phyloP scores from a whole-genome alignment of 495 filamentous ascomycete species.

The Neurospora discreta region DNA sequence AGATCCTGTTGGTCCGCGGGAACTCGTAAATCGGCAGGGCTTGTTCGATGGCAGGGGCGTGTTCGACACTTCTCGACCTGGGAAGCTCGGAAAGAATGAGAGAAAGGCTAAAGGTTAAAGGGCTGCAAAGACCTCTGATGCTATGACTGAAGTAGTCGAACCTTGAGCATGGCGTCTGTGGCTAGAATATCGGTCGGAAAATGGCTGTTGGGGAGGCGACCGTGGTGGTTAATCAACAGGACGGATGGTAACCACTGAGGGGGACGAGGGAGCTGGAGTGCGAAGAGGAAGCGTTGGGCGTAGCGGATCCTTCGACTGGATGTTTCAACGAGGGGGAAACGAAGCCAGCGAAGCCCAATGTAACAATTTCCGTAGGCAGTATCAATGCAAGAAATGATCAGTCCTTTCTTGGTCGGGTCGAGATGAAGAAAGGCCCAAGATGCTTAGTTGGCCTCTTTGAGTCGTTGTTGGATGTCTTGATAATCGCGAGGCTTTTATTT shows the following conservation, averaged over 20 bases:
- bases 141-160: not conserved
- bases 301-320: not conserved
- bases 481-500: not conserved
- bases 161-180: not conserved
- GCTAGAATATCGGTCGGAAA: not conserved
- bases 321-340: not conserved
- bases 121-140: not conserved
- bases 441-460: not conserved
- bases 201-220: not conserved
- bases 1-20: not conserved
- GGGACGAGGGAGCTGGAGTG: not conserved
- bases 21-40: not conserved
- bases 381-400: not conserved
- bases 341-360: not conserved
- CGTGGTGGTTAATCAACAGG: not conserved
- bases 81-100: not conserved
- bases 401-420: not conserved
- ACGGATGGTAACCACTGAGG: not conserved
- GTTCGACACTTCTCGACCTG: not conserved
- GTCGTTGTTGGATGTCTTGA: not conserved
- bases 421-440: not conserved
- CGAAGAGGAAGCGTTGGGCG: not conserved
- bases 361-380: not conserved
- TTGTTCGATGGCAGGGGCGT: not conserved
- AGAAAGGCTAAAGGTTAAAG: not conserved